phyloP scores from a whole-genome alignment of 2,329 filamentous ascomycete species.

The Albifimbria verrucaria region DNA sequence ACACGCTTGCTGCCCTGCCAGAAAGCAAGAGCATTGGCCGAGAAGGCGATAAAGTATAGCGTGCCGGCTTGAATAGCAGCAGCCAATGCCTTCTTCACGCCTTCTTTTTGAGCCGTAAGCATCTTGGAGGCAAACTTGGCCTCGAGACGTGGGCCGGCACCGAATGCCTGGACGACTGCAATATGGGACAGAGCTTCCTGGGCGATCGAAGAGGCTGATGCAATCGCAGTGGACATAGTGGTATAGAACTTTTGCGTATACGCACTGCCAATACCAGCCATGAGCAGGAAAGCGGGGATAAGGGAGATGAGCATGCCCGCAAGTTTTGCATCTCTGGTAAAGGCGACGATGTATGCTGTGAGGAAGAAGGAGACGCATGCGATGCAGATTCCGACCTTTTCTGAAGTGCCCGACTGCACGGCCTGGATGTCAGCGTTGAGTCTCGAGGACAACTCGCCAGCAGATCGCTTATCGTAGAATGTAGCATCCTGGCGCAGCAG shows the following conservation, averaged over 20 bases:
- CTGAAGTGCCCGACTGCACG: slow-evolving; percentile 65
- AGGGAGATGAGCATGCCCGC: slow-evolving; percentile 63
- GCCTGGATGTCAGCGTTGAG: slow-evolving; percentile 64
- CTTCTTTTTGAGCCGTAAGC: slow-evolving; percentile 46
- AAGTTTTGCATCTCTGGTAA: slow-evolving; percentile 59
- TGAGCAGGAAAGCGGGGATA: slow-evolving; percentile 59
- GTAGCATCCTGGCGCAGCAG: slow-evolving; percentile 59
- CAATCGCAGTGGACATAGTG: slow-evolving; percentile 50
- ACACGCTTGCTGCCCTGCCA: slow-evolving; percentile 62
- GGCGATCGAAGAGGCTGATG: slow-evolving; percentile 58
- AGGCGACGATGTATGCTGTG: slow-evolving; percentile 64
- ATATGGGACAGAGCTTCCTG: slow-evolving; percentile 60
- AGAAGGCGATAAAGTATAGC: slow-evolving; percentile 66
- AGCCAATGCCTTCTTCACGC: slow-evolving; percentile 55
- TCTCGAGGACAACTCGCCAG: slow-evolving; percentile 61
- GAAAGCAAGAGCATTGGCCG: slow-evolving; percentile 64
- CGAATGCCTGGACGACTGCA: slow-evolving; percentile 60
- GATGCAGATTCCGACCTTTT: slow-evolving; percentile 67
- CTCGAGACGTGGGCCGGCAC: slow-evolving; percentile 56
- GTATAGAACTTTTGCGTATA: slow-evolving; percentile 50
- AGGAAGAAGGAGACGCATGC: slow-evolving; percentile 63
- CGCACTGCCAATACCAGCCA: slow-evolving; percentile 52
- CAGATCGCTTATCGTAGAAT: slow-evolving; percentile 55
- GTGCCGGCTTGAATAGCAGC: slow-evolving; percentile 57
- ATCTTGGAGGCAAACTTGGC: slow-evolving; percentile 46